A percentile compares a stretch with the other conserved stretches of the same genome.
Conservation (phyloP, 106 monocot genomes). For the Chionographis japonica region DNA sequence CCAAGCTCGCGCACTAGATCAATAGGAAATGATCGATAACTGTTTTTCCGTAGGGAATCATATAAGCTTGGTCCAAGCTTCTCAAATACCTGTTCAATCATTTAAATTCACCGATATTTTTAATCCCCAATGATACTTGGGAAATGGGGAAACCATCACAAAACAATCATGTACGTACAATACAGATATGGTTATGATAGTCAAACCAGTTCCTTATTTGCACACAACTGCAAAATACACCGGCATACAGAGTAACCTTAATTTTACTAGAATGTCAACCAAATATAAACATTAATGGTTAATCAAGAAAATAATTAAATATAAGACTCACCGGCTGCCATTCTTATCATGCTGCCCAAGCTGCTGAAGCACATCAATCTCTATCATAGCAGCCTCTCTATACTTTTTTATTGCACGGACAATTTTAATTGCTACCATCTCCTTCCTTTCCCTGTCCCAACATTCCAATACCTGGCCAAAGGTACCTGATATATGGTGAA, state of each 20-base stretch:
- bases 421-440: conserved; percentile 98
- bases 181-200: conserved; percentile 99
- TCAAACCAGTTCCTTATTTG: conserved; percentile 99
- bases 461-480: conserved; percentile 97
- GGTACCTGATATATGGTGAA: conserved; percentile 45
- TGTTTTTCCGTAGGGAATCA: conserved; percentile 96
- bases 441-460: conserved; percentile 86
- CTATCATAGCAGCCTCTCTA: conserved; percentile 92
- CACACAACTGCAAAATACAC: conserved; percentile 98
- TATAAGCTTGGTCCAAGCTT: conserved; percentile 99
- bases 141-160: conserved; percentile 39
- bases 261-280: conserved; percentile 11
- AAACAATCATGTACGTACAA: conserved; percentile 87
- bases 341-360: conserved; percentile 54
- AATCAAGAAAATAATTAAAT: neutral
- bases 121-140: conserved; percentile 25
- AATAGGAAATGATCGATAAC: conserved; percentile 88
- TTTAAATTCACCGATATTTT: conserved; percentile 54
- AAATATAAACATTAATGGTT: neutral
- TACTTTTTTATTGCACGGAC: conserved; percentile 80
- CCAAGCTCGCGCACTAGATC: conserved; percentile 93
- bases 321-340: conserved; percentile 43
- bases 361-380: conserved; percentile 80
- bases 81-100: conserved; percentile 97
- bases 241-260: conserved; percentile 21